phyloP scores from a whole-genome alignment of 176 grass and related monocot species.

The Oryza glumipatula region DNA sequence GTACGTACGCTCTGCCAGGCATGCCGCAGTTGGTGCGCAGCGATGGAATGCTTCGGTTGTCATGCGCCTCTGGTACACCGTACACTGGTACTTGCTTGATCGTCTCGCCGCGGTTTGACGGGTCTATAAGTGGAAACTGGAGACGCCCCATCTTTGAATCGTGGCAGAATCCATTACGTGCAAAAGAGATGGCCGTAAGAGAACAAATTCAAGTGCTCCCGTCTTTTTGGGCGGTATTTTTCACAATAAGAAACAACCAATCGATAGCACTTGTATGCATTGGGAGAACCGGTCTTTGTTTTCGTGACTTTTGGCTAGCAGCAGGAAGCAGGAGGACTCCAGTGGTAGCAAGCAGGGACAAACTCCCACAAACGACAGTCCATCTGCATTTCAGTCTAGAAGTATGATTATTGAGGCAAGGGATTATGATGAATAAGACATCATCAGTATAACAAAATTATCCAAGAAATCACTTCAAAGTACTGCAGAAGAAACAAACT shows the following conservation, averaged over 20 bases:
- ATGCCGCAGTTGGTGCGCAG: neutral
- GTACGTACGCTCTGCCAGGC: neutral
- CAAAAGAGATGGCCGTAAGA: neutral
- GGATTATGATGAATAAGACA: conserved; percentile 11
- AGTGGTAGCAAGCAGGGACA: neutral
- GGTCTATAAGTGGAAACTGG: no score
- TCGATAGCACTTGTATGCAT: neutral
- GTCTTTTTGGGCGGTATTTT: neutral
- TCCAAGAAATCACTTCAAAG: neutral
- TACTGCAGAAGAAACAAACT: neutral
- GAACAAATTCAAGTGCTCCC: neutral
- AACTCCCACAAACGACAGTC: neutral
- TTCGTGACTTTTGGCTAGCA: neutral
- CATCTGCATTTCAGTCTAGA: neutral
- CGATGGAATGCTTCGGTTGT: conserved; percentile 19
- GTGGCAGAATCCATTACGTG: neutral
- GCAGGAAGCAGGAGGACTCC: neutral
- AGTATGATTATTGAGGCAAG: neutral
- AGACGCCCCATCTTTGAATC: neutral
- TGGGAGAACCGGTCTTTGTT: neutral
- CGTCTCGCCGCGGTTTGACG: neutral
- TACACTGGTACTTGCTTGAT: neutral
- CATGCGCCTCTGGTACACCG: neutral
- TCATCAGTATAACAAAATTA: neutral
- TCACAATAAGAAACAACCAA: no score